These are phyloP conservation scores for Phylloporus sp. DNA, from an alignment of 768 basidiomycete genomes.

Conservation along the genomic window DNA sequence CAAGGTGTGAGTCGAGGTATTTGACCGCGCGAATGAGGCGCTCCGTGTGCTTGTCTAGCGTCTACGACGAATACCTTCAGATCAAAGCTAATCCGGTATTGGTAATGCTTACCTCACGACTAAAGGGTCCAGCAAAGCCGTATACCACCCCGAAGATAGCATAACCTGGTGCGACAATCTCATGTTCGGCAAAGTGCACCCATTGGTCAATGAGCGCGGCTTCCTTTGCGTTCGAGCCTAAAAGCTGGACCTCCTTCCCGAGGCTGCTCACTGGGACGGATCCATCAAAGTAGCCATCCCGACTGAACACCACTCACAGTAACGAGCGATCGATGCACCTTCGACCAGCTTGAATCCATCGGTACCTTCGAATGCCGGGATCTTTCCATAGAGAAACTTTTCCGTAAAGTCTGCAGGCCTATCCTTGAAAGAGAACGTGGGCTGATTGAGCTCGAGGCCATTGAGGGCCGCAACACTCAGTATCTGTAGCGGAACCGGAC, in stretches of 20 bases:
- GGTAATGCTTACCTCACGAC: slow-evolving; percentile 7
- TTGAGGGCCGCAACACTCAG: slow-evolving; percentile 11
- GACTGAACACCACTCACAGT: slow-evolving; percentile 9
- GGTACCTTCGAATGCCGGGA: slow-evolving; percentile 16
- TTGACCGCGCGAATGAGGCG: background rate
- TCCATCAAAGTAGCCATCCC: background rate
- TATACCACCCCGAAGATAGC: background rate
- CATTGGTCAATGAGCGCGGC: slow-evolving; percentile 16
- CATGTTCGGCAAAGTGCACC: slow-evolving; percentile 17
- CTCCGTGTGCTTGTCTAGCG: background rate
- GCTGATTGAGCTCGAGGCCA: slow-evolving; percentile 9
- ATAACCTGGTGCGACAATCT: background rate
- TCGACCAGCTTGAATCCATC: slow-evolving; percentile 18
- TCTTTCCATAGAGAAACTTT: slow-evolving; percentile 17
- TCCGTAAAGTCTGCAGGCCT: slow-evolving; percentile 9
- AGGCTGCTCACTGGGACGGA: slow-evolving; percentile 8
- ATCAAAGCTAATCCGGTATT: background rate
- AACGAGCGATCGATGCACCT: slow-evolving; percentile 15
- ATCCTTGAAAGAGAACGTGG: slow-evolving; percentile 4
- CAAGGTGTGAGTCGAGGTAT: background rate
- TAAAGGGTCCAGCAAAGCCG: slow-evolving; percentile 1
- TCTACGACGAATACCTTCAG: background rate
- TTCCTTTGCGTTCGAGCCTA: slow-evolving; percentile 13
- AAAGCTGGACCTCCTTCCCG: slow-evolving; percentile 9
- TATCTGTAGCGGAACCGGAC: background rate